Evolutionary conservation across 1,284 basidiomycete genomes (phyloP).

Genomic region (Trichosporon asahii): DNA sequence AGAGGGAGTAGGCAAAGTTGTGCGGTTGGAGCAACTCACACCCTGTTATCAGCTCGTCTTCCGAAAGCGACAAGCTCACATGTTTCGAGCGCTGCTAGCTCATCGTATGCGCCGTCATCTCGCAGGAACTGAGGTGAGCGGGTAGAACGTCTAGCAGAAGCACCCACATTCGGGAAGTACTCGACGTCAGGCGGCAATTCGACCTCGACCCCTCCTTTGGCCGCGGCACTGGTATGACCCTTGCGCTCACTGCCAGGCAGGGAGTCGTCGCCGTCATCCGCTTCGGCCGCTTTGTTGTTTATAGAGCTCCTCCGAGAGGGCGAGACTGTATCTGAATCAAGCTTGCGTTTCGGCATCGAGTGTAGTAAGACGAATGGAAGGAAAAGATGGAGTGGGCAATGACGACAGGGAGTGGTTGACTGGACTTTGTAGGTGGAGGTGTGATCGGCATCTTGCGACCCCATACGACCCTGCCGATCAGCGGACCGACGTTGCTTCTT

Average conservation of each 20-base stretch:
- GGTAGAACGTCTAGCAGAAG: background rate
- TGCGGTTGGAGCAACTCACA: too few species aligned
- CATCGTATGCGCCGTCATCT: slow-evolving; percentile 48
- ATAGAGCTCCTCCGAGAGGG: background rate
- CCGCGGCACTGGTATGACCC: background rate
- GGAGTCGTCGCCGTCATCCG: background rate
- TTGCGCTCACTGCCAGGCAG: too few species aligned
- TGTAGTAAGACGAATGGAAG: too few species aligned
- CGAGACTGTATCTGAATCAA: background rate
- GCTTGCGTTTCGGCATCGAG: background rate
- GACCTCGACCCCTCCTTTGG: background rate
- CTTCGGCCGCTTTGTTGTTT: background rate
- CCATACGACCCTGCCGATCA: background rate
- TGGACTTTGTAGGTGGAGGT: background rate
- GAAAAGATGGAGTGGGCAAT: background rate
- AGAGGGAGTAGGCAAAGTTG: too few species aligned
- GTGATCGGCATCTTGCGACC: background rate
- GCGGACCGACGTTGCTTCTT: background rate
- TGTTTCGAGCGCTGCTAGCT: slow-evolving; percentile 49
- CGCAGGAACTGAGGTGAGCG: slow-evolving; percentile 23
- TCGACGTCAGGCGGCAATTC: background rate
- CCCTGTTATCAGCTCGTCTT: slow-evolving; percentile 25
- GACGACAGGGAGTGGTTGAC: background rate
- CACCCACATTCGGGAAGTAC: background rate
- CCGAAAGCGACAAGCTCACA: slow-evolving; percentile 40